A percentile compares a stretch with the other conserved stretches of the same genome.
phyloP scores from a whole-genome alignment of 1,284 basidiomycete species.

The Pseudozyma pruni region DNA sequence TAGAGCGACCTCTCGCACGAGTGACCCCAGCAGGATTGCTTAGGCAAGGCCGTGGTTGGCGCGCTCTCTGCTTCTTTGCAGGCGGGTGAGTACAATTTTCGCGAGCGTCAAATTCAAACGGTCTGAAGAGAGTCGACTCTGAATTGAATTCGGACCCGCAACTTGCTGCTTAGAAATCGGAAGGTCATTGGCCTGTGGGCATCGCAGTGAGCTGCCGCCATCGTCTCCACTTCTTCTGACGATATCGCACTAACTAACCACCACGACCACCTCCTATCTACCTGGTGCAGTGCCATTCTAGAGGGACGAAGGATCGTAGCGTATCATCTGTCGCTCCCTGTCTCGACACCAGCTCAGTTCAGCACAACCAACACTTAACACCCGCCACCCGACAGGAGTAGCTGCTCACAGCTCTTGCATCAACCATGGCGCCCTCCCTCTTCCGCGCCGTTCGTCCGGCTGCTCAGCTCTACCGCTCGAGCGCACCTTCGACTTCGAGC shows the following conservation, averaged over 20 bases:
- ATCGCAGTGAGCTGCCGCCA: background rate
- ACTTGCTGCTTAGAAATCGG: slow-evolving; percentile 38
- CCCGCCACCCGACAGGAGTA: slow-evolving; percentile 13
- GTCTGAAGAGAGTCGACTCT: background rate
- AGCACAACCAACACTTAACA: slow-evolving; percentile 1
- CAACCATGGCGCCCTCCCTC: slow-evolving; percentile 43
- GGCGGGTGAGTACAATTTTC: slow-evolving; percentile 1
- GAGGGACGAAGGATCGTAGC: too few species aligned
- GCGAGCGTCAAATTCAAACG: background rate
- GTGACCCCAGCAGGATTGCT: slow-evolving; percentile 6
- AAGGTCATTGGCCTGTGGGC: slow-evolving; percentile 22
- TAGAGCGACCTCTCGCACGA: slow-evolving; percentile 20
- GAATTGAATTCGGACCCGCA: background rate
- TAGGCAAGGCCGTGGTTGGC: slow-evolving; percentile 30
- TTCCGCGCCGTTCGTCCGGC: slow-evolving; percentile 46
- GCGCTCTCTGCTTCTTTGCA: slow-evolving; percentile 15
- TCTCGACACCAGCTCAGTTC: background rate
- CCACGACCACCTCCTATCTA: slow-evolving; percentile 11
- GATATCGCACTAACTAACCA: slow-evolving; percentile 4
- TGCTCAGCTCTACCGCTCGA: slow-evolving; percentile 34
- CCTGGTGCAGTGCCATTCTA: slow-evolving; percentile 12
- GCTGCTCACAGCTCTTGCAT: background rate
- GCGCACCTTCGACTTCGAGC: slow-evolving; percentile 35
- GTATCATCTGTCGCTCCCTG: too few species aligned
- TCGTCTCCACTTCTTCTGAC: slow-evolving; percentile 10